Percentiles rank a stretch among this genome's conserved stretches.
phyloP scores from a whole-genome alignment of 345 rosid genomes.

The Kernera saxatilis region DNA sequence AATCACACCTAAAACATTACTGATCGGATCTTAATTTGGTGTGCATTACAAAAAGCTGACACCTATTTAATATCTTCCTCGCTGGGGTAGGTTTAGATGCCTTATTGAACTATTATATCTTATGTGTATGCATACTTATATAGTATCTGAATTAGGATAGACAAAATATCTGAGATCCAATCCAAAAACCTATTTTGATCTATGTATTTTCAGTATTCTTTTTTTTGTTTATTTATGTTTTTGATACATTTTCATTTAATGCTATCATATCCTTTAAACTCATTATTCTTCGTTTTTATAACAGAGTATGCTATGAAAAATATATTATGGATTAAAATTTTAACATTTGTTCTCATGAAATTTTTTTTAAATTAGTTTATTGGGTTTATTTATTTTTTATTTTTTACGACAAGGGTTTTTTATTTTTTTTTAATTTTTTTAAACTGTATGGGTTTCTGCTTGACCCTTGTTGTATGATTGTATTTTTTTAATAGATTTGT shows the following conservation, averaged over 20 bases:
- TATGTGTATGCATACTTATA: background rate
- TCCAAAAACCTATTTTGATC: background rate
- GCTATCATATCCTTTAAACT: background rate
- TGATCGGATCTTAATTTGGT: slow-evolving; percentile 5
- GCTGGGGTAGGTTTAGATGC: slow-evolving; percentile 6
- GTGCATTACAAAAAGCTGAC: slow-evolving; percentile 15
- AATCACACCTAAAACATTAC: slow-evolving; percentile 6
- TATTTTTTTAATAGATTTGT: background rate
- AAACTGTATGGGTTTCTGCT: background rate
- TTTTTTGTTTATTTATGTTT: background rate
- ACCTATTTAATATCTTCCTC: background rate
- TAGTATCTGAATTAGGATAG: background rate
- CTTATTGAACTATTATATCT: background rate
- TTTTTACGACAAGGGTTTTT: no score
- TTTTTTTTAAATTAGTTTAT: background rate
- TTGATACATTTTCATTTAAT: background rate
- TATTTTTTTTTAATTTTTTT: no score
- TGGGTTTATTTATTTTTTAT: no score
- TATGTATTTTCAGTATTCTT: background rate
- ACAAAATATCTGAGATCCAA: background rate
- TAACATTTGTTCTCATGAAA: background rate
- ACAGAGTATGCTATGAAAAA: background rate
- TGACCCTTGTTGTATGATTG: background rate
- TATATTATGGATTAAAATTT: background rate
- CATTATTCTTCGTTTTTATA: background rate